Conservation (phyloP, 2,329 filamentous ascomycete genomes). For the Talaromyces sp. region DNA sequence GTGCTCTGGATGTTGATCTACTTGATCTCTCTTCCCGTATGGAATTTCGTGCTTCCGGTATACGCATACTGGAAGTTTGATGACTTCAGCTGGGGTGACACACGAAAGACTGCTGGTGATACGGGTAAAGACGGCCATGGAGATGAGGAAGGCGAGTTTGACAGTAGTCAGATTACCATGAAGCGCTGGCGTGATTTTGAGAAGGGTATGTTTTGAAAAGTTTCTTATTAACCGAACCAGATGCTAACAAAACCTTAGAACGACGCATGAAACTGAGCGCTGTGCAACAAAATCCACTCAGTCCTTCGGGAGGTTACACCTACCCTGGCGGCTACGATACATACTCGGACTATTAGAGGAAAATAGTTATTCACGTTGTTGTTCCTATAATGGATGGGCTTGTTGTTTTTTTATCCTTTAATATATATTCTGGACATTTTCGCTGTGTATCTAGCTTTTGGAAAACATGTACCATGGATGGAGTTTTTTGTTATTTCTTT, state of each 20-base stretch:
- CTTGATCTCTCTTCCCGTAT: slow-evolving; percentile 83
- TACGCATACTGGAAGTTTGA: slow-evolving; percentile 99
- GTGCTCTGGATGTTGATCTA: slow-evolving; percentile 98
- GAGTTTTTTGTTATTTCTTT: neutral
- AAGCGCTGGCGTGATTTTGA: slow-evolving; percentile 98
- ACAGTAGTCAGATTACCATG: slow-evolving; percentile 99
- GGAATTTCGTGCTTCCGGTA: slow-evolving; percentile 92
- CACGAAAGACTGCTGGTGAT: slow-evolving; percentile 88
- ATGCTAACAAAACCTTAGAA: slow-evolving; percentile 22
- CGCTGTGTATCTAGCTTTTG: slow-evolving; percentile 1
- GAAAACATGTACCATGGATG: neutral
- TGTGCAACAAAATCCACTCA: slow-evolving; percentile 13
- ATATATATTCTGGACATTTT: slow-evolving; percentile 6
- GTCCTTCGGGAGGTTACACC: slow-evolving; percentile 21
- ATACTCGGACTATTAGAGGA: slow-evolving; percentile 33
- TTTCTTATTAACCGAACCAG: neutral
- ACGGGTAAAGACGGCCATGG: slow-evolving; percentile 75
- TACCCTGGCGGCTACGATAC: slow-evolving; percentile 27
- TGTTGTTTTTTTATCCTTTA: neutral
- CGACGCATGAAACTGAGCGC: slow-evolving; percentile 29
- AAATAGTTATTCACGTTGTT: neutral
- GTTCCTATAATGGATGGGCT: slow-evolving; percentile 1
- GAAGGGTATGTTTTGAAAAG: slow-evolving; percentile 48
- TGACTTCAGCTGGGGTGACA: slow-evolving; percentile 99
- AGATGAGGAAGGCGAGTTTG: slow-evolving; percentile 91